Base-by-base conservation (phyloP, 129 eudicot species). In the Escallonia rubra region DNA sequence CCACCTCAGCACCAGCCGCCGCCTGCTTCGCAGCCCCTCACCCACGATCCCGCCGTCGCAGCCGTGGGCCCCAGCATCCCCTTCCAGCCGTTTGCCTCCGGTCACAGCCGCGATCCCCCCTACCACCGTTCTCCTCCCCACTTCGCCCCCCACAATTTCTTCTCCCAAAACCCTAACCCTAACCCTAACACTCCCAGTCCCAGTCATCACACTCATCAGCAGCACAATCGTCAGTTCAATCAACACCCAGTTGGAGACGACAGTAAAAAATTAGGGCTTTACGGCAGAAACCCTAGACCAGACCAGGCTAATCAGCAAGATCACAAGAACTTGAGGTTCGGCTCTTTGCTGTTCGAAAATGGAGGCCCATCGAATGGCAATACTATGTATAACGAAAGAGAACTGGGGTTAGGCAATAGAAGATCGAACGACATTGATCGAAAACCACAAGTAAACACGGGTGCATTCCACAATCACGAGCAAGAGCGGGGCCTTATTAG, bases 21-120 rank as follows among this genome's bases (percentile, higher is more conserved):
- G 7, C 83, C 79, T 5, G 16, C 23, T 3, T 13, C 81, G 3
- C 86, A 79, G 15, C 41, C 44, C 47, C 66, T 80, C 39, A 57
- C 83, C 0, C 74, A 79, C 59, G 98, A 88, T 78, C 98, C 98
- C 0, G 98, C 96, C 68, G 95, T 92, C 60, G 98, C 91, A 11
- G 89, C 88, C 12, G 88, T 85, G 11, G 96, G 98, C 0, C 87
- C 85, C 41, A 43, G 83, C 50, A 50, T 85, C 15, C 72, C 90
- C 5, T 62, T 60, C 68, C 52, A 38, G 16, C 67, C 57, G 54
- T 73, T 57, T 12, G 61, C 80, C 8, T 41, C 78, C 47, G 74
- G 72, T 23, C 0, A 23, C 55, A 78, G 69, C 51, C 43, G 42
- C 59, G 76, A 73, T 65, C 74, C 61, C 43, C 56, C 47, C 11